Evolutionary conservation across 2,329 filamentous ascomycete species (phyloP).

Genomic region (Atkinsonella texensis): DNA sequence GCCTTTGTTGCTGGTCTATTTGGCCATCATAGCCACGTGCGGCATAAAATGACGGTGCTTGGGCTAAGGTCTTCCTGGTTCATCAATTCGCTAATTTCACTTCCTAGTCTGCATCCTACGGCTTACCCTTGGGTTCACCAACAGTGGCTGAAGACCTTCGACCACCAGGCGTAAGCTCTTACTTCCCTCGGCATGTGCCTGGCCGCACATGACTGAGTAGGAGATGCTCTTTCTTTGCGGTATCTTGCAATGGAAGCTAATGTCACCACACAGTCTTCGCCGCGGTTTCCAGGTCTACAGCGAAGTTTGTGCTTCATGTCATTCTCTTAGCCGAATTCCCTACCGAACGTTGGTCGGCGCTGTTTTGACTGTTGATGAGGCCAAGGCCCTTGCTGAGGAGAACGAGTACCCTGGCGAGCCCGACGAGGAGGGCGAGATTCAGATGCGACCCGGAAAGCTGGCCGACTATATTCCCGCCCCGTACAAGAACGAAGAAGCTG

Average conservation of each 20-base stretch:
- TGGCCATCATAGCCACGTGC: slow-evolving; percentile 11
- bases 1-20: not conserved
- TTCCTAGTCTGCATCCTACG: slow-evolving; percentile 71
- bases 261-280: slow-evolving; percentile 54
- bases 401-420: slow-evolving; percentile 98
- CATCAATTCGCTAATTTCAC: slow-evolving; percentile 16
- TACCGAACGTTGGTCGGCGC: slow-evolving; percentile 86
- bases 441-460: slow-evolving; percentile 96
- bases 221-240: not conserved
- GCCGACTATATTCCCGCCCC: slow-evolving; percentile 91
- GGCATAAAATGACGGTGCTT: slow-evolving; percentile 21
- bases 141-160: slow-evolving; percentile 89
- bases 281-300: slow-evolving; percentile 99
- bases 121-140: slow-evolving; percentile 92
- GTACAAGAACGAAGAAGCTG: slow-evolving; percentile 99
- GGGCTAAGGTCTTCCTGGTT: slow-evolving; percentile 4
- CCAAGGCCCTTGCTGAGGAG: slow-evolving; percentile 93
- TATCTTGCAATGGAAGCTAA: not conserved
- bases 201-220: not conserved
- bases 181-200: not conserved
- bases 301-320: slow-evolving; percentile 95
- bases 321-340: slow-evolving; percentile 88
- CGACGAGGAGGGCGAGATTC: slow-evolving; percentile 94
- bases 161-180: slow-evolving; percentile 76
- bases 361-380: slow-evolving; percentile 93